Evolutionary conservation across 1,284 basidiomycete genomes (phyloP).

Genomic region (Moniliophthora roreri): DNA sequence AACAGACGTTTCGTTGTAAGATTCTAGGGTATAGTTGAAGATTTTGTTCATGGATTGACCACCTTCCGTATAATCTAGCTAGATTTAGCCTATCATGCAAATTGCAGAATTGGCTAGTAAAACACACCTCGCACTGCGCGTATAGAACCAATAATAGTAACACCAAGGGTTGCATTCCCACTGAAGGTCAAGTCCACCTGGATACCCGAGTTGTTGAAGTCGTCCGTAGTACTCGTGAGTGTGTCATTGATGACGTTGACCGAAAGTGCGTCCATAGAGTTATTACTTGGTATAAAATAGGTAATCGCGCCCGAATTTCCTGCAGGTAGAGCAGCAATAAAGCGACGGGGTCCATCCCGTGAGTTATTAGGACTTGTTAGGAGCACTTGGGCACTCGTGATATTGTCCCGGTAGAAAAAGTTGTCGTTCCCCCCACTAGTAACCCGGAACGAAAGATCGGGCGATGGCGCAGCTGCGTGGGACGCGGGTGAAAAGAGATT

Average conservation of each 20-base stretch:
- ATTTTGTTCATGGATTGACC: constrained; percentile 29
- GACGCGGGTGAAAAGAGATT: no score
- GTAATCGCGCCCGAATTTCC: constrained; percentile 25
- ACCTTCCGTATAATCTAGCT: constrained; percentile 27
- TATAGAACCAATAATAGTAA: constrained; percentile 26
- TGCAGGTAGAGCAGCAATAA: constrained; percentile 25
- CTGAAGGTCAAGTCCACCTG: constrained; percentile 25
- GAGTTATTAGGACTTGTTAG: constrained; percentile 19
- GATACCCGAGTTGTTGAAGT: constrained; percentile 19
- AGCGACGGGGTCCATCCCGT: constrained; percentile 14
- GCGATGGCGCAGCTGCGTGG: no score
- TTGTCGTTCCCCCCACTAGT: constrained; percentile 26
- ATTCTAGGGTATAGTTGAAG: constrained; percentile 25
- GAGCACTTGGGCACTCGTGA: constrained; percentile 24
- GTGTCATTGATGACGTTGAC: constrained; percentile 23
- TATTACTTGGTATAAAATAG: constrained; percentile 22
- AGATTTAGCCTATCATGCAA: not conserved
- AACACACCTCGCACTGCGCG: constrained; percentile 25
- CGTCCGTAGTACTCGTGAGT: constrained; percentile 19
- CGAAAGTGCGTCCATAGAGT: constrained; percentile 6
- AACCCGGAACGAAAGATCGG: constrained; percentile 18
- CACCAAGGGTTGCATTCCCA: constrained; percentile 24
- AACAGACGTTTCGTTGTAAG: constrained; percentile 20
- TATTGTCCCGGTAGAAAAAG: constrained; percentile 24
- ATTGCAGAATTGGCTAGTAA: not conserved